phyloP scores from a whole-genome alignment of 305 asterid species.

The Stenogyne calaminthoides region DNA sequence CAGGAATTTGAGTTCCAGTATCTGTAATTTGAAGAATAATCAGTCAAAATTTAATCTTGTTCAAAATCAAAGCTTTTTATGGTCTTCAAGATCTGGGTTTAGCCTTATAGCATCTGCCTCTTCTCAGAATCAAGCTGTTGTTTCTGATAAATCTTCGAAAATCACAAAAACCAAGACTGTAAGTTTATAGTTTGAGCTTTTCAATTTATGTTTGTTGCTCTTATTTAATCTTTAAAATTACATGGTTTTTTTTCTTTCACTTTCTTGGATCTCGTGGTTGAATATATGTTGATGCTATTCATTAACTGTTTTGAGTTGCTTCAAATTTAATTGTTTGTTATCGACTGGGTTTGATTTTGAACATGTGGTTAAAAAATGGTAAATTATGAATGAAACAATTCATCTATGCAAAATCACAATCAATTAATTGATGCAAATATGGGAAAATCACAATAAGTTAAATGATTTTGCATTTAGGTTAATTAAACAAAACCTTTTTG shows the following conservation, averaged over 20 bases:
- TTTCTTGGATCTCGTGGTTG: conserved; percentile 5
- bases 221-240: neutral
- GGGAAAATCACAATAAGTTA: neutral
- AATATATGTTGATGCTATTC: too few species aligned
- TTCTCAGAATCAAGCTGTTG: conserved; percentile 34
- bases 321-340: neutral
- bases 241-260: neutral
- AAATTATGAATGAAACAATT: neutral
- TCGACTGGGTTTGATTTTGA: neutral
- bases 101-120: conserved; percentile 40
- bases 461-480: neutral
- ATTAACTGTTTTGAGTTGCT: neutral
- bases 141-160: conserved; percentile 32
- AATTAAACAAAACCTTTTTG: neutral
- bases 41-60: conserved; percentile 31
- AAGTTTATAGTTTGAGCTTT: conserved; percentile 15
- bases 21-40: conserved; percentile 34
- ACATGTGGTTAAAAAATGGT: neutral
- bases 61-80: conserved; percentile 19
- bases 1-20: conserved; percentile 47
- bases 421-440: neutral
- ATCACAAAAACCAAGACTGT: conserved; percentile 33
- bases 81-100: conserved; percentile 41
- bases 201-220: neutral
- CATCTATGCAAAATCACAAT: neutral